These are phyloP conservation scores for Talaromyces nanjingensis DNA, from an alignment of 495 filamentous ascomycete species.

Conservation along the genomic window DNA sequence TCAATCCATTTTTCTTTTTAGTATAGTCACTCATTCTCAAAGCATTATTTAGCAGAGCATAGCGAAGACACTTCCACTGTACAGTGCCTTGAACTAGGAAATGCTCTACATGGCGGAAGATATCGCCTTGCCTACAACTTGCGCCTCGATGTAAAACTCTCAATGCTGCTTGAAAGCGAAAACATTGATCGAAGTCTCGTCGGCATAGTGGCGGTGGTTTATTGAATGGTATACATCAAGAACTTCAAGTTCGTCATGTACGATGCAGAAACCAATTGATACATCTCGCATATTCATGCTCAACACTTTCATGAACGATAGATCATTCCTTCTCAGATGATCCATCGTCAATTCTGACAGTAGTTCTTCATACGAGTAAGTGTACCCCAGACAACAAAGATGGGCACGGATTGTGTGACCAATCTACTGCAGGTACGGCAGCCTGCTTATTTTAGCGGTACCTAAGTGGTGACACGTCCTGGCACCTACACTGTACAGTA, in stretches of 20 bases:
- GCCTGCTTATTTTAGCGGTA: not conserved
- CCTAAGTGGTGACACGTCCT: not conserved
- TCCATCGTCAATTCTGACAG: not conserved
- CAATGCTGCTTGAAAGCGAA: too few species aligned
- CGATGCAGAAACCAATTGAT: not conserved
- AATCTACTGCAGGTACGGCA: conserved; percentile 5
- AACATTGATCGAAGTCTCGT: not conserved
- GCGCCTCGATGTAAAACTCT: too few species aligned
- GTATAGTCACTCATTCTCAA: too few species aligned
- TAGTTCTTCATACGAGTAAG: not conserved
- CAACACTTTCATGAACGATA: not conserved
- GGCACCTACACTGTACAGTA: too few species aligned
- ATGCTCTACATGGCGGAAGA: too few species aligned
- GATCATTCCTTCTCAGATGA: not conserved
- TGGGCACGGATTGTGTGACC: not conserved
- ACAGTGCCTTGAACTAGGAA: too few species aligned
- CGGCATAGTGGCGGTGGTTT: not conserved
- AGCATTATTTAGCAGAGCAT: too few species aligned
- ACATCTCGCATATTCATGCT: not conserved
- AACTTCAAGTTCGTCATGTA: not conserved
- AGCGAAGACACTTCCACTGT: too few species aligned
- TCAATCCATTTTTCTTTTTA: too few species aligned
- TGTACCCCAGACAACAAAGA: not conserved
- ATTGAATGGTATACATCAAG: not conserved
- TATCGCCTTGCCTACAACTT: too few species aligned